phyloP scores from a whole-genome alignment of 1,284 basidiomycete genomes.

The Agaricales sp. region DNA sequence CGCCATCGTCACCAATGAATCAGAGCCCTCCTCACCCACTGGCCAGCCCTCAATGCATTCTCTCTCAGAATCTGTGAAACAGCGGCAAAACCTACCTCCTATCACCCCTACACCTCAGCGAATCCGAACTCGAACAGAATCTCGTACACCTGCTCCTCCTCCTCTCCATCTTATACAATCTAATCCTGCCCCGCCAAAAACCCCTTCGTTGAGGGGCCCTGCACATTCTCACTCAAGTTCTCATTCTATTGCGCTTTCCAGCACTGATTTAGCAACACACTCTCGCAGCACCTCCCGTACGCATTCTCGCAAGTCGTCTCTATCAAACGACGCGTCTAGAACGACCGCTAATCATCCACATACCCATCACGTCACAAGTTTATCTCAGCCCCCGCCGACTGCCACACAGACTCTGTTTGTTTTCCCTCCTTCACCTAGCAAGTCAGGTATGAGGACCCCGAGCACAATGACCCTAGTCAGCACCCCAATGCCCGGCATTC shows the following conservation, averaged over 20 bases:
- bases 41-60: slow-evolving; percentile 3
- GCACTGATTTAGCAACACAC: not conserved
- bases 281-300: slow-evolving; percentile 9
- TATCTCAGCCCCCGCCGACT: slow-evolving; percentile 20
- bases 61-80: slow-evolving; percentile 9
- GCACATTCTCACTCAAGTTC: slow-evolving; percentile 7
- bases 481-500: slow-evolving; percentile 30
- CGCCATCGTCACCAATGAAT: slow-evolving; percentile 23
- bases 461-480: slow-evolving; percentile 66
- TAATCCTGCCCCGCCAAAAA: slow-evolving; percentile 13
- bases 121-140: slow-evolving; percentile 38
- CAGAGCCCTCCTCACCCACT: not conserved
- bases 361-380: slow-evolving; percentile 20
- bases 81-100: slow-evolving; percentile 8
- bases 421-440: slow-evolving; percentile 70
- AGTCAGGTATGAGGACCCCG: slow-evolving; percentile 40
- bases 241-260: not conserved
- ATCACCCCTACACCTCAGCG: slow-evolving; percentile 23
- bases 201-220: not conserved
- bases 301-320: slow-evolving; percentile 7
- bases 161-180: slow-evolving; percentile 35
- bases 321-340: slow-evolving; percentile 9
- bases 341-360: slow-evolving; percentile 17
- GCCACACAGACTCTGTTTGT: slow-evolving; percentile 74
- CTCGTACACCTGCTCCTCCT: slow-evolving; percentile 41